These are phyloP conservation scores for Xylariaceae sp. DNA, from an alignment of 2,329 filamentous ascomycete genomes.

Conservation along the genomic window DNA sequence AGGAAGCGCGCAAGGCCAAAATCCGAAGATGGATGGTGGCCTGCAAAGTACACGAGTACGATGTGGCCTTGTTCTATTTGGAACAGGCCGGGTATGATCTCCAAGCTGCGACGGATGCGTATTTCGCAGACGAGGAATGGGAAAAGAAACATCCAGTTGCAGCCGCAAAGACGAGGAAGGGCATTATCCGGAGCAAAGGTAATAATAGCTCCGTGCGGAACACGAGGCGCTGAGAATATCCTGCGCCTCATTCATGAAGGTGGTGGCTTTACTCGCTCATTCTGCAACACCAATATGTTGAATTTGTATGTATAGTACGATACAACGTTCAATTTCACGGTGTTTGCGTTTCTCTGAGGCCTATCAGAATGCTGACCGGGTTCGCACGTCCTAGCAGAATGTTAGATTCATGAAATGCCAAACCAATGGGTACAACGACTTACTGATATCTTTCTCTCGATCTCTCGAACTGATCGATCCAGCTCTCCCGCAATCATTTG, in stretches of 20 bases:
- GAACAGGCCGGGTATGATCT: constrained; percentile 64
- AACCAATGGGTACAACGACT: constrained; percentile 24
- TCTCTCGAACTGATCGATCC: constrained; percentile 84
- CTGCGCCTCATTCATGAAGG: not conserved
- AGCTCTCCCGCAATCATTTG: constrained; percentile 90
- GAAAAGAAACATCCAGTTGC: constrained; percentile 61
- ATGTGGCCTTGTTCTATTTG: constrained; percentile 69
- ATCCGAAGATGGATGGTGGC: constrained; percentile 73
- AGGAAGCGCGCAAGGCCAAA: constrained; percentile 63
- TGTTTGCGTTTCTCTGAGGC: not conserved
- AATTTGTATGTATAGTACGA: not conserved
- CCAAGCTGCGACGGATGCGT: constrained; percentile 57
- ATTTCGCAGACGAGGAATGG: constrained; percentile 62
- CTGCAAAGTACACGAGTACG: constrained; percentile 72
- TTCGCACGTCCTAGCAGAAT: constrained; percentile 47
- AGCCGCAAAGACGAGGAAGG: constrained; percentile 30
- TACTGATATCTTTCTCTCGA: constrained; percentile 89
- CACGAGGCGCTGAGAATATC: constrained; percentile 20
- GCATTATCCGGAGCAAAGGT: constrained; percentile 26
- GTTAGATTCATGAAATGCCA: constrained; percentile 23
- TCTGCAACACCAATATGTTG: not conserved
- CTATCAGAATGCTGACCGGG: constrained; percentile 51
- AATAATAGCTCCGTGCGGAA: constrained; percentile 20
- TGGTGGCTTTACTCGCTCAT: not conserved
- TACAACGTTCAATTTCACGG: not conserved